Conservation (phyloP, 345 rosid genomes). For the Eucalyptus polybractea region DNA sequence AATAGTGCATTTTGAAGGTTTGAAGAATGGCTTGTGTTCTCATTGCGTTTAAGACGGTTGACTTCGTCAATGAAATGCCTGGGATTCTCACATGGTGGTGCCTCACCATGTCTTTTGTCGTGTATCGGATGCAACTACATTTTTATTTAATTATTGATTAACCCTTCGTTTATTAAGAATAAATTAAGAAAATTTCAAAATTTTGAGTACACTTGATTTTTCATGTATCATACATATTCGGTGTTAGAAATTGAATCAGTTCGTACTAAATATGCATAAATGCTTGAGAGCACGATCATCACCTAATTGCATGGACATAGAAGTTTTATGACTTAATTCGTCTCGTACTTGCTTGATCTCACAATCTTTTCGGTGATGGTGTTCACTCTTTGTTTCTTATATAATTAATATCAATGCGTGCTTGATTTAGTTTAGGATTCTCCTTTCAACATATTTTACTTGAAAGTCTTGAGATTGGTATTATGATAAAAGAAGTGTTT, state of each 20-base stretch:
- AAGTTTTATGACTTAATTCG: not conserved
- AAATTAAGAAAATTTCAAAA: not conserved
- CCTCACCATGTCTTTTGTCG: not conserved
- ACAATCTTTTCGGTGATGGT: not conserved
- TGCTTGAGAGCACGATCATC: accelerated
- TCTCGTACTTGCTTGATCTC: not conserved
- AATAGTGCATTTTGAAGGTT: not conserved
- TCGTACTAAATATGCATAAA: not conserved
- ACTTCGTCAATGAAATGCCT: not conserved
- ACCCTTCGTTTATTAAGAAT: not conserved
- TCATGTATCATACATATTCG: not conserved
- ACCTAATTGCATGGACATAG: not conserved
- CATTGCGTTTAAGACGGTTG: not conserved
- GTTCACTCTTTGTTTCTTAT: not conserved
- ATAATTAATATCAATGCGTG: not conserved
- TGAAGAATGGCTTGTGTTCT: not conserved
- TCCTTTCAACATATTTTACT: not conserved
- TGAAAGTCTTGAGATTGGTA: not conserved
- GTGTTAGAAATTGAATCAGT: not conserved
- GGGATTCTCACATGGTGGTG: not conserved
- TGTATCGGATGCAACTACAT: not conserved
- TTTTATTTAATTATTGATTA: not conserved
- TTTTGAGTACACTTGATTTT: not conserved
- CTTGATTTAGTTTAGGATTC: not conserved
- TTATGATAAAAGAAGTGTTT: not conserved